Conservation (phyloP, 805 yeast species). For the Candida ascalaphidarum region DNA sequence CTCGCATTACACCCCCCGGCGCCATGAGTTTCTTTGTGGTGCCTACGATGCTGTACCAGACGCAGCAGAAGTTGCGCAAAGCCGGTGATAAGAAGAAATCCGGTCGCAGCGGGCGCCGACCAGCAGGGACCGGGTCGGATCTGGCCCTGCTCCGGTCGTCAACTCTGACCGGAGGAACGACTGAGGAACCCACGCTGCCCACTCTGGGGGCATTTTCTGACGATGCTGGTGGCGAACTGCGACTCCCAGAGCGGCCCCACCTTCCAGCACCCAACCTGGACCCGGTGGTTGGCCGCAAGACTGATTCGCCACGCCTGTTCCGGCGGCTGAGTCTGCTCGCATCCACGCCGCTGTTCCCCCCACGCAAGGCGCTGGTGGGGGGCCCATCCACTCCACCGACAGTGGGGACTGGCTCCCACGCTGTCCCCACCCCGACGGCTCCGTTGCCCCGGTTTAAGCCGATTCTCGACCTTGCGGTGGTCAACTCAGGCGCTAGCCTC, state of each 20-base stretch:
- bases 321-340: background rate
- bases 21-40: slow-evolving; percentile 31
- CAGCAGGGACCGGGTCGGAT: slow-evolving; percentile 1
- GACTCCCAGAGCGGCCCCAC: slow-evolving; percentile 1
- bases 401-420: background rate
- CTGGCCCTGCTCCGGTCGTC: background rate
- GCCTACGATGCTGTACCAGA: slow-evolving; percentile 32
- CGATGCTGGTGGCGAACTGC: background rate
- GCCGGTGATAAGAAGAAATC: slow-evolving; percentile 8
- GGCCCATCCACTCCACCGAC: background rate
- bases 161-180: background rate
- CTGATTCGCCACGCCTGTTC: background rate
- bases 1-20: no score
- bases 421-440: background rate
- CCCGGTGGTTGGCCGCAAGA: background rate
- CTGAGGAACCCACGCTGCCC: background rate
- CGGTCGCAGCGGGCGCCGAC: background rate
- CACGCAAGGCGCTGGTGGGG: background rate
- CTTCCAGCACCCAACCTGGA: slow-evolving; percentile 2
- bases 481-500: slow-evolving; percentile 18
- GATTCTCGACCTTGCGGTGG: slow-evolving; percentile 11
- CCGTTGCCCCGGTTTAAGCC: slow-evolving; percentile 11
- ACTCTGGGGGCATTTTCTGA: background rate
- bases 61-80: slow-evolving; percentile 26
- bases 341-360: background rate